Evolutionary conservation across 2,329 filamentous ascomycete species (phyloP), one percentile per base, ranked within the genome.

Genomic region (Cladosporium austrohemisphaericum): DNA sequence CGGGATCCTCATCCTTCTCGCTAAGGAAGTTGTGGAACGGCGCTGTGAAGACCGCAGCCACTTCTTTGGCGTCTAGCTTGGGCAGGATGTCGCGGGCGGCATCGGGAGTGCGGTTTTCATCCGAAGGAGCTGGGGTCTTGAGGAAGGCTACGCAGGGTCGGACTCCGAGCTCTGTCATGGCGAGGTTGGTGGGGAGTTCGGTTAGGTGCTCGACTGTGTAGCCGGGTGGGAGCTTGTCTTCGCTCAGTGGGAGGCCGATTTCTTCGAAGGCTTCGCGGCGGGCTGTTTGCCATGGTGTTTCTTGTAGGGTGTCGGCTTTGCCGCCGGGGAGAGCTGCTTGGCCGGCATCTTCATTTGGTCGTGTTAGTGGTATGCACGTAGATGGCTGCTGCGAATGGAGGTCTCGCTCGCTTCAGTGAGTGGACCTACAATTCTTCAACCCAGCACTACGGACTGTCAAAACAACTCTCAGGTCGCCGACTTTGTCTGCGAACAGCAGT

Each of bases 201-300:
- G 90, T 94, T 35, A 97, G 80, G 62, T 93, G 85, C 69, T 96
- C 91, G 57, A 97, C 84, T 48, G 77, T 76, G 70, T 95, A 96
- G 1, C 88, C 88, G 10, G 75, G 71, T 1, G 88, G 88, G 23
- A 95, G 77, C 52, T 80, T 79, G 50, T 66, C 60, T 62, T 90
- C 81, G 58, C 83, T 76, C 61, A 84, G 76, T 1, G 92, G 88
- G 2, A 97, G 81, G 1, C 92, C 92, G 56, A 97, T 95, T 67
- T 97, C 92, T 67, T 97, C 92, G 66, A 80, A 86, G 1, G 92
- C 91, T 74, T 97, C 92, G 55, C 92, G 82, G 18, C 92, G 82
- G 7, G 92, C 90, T 44, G 91, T 94, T 62, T 91, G 79, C 68
- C 88, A 88, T 70, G 75, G 71, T 1, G 74, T 77, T 64, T 85